Evolutionary conservation across 108 stramenopile species (phyloP), one percentile per base, ranked within the genome.

Genomic region (Nannochloropsis granulata): DNA sequence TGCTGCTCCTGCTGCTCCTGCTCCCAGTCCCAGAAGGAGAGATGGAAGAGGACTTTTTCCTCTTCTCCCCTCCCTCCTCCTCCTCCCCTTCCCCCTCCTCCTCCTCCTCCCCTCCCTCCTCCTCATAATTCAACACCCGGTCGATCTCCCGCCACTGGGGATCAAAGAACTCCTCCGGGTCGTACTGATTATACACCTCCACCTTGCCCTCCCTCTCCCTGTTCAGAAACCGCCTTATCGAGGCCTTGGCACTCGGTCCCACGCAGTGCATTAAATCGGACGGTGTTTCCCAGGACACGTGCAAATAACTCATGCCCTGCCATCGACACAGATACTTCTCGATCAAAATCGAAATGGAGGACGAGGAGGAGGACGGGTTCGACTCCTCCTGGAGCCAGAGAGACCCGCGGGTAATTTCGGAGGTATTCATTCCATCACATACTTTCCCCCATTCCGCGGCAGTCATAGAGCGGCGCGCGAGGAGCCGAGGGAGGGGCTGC

Each of bases 221-320:
- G 81, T 82, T 16, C 42, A 23, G 85, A 82, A 43, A 82, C 71
- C 81, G 81, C 34, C 83, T 86, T 9, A 87, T 82, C 86, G 79
- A 23, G 78, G 46, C 11, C 83, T 83, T 83, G 10, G 82, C 86
- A 7, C 23, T 25, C 13, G 13, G 44, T 11, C 79, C 82, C 13
- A 82, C 79, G 79, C 79, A 25, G 44, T 87, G 45, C 12, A 81
- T 79, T 23, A 87, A 71, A 25, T 87, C 87, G 24, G 0, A 19
- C 25, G 25, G 19, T 12, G 90, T 86, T 84, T 90, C 90, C 90
- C 90, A 90, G 2, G 90, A 90, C 42, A 89, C 89, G 44, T 90
- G 90, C 8, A 90, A 78, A 45, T 90, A 89, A 83, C 87, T 88
- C 46, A 86, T 82, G 25, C 86, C 88, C 44, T 25, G 24, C 90